Evolutionary conservation across 2,329 filamentous ascomycete species (phyloP), one percentile per base, ranked within the genome.

Genomic region (Geosmithia flava): DNA sequence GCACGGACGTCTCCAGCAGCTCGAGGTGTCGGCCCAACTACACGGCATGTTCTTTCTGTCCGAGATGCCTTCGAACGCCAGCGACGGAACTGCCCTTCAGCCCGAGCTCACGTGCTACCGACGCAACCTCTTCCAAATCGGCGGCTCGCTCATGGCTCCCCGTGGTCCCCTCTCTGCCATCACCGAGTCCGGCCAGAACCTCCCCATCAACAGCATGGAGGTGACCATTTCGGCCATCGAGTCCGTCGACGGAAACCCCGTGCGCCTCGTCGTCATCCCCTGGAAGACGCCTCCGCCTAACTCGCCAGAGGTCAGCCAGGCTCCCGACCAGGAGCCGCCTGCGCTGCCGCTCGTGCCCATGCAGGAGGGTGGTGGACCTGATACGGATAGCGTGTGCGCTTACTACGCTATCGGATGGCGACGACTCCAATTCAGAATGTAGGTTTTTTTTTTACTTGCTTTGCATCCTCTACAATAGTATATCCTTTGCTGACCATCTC

Each of bases 401-500:
- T 89, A 87, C 43, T 95, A 95, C 57, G 90, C 90, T 4, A 90
- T 97, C 53, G 87, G 89, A 44, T 97, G 91, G 88, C 89, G 93
- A 58, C 78, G 91, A 50, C 68, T 97, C 52, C 91, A 97, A 59
- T 97, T 97, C 61, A 78, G 91, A 57, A 95, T 83, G 72, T 80
- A 63, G 67, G 76, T 67, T 6, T 30, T 44, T 23, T n/a, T n/a
- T n/a, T n/a, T n/a, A n/a, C n/a, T n/a, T n/a, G 23, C 33, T 17
- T 45, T 20, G 33, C 17, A 15, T 33, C 17, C 50, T 50, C 39
- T 53, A 54, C 41, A 56, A 7, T 23, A 45, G 43, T n/a, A 42
- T 42, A 42, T 23, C 13, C 6, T 20, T 2, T 41, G 47, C 55
- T 59, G n/a, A n/a, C n/a, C n/a, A n/a, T n/a, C n/a, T n/a, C n/a